Percentiles rank a stretch among this genome's conserved stretches.
These are phyloP conservation scores for Candida palmyrensis DNA, from an alignment of 805 yeast genomes.

Conservation along the genomic window DNA sequence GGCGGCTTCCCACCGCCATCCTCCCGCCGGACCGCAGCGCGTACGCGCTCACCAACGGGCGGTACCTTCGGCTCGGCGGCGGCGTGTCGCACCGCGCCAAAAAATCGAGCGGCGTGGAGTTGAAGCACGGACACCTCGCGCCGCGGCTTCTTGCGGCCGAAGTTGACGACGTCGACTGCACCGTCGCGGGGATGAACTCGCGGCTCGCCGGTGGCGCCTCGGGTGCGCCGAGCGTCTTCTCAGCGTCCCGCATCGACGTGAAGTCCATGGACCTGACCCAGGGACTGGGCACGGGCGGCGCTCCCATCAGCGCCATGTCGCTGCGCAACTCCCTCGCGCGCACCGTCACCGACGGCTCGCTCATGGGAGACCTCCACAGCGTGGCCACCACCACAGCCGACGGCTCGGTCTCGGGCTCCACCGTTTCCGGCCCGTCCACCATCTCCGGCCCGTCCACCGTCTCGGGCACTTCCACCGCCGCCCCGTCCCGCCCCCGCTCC, in stretches of 20 bases:
- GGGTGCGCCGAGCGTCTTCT: neutral
- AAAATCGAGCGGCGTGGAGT: slow-evolving; percentile 44
- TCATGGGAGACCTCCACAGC: slow-evolving; percentile 1
- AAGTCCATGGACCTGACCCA: neutral
- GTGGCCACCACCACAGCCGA: slow-evolving; percentile 2
- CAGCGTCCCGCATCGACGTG: neutral
- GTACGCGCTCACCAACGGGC: slow-evolving; percentile 18
- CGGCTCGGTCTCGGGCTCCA: slow-evolving; percentile 14
- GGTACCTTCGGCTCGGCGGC: slow-evolving; percentile 23
- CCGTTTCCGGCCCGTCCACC: slow-evolving; percentile 11
- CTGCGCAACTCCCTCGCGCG: slow-evolving; percentile 26
- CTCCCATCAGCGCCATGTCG: slow-evolving; percentile 9
- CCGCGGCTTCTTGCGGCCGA: slow-evolving; percentile 72
- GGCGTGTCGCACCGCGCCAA: slow-evolving; percentile 21
- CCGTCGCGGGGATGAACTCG: slow-evolving; percentile 6
- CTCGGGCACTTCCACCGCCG: no score
- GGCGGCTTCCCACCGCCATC: slow-evolving; percentile 54
- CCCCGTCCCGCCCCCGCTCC: slow-evolving; percentile 10
- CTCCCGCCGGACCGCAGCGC: slow-evolving; percentile 38
- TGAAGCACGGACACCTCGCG: slow-evolving; percentile 58
- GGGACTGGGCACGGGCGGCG: neutral
- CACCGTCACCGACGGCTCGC: slow-evolving; percentile 25
- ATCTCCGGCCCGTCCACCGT: slow-evolving; percentile 8
- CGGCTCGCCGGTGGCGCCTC: slow-evolving; percentile 7
- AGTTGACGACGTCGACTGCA: slow-evolving; percentile 58